Percentiles rank a stretch among this genome's conserved stretches.
These are phyloP conservation scores for Antrodiella citrinella DNA, from an alignment of 768 basidiomycete genomes.

Conservation along the genomic window DNA sequence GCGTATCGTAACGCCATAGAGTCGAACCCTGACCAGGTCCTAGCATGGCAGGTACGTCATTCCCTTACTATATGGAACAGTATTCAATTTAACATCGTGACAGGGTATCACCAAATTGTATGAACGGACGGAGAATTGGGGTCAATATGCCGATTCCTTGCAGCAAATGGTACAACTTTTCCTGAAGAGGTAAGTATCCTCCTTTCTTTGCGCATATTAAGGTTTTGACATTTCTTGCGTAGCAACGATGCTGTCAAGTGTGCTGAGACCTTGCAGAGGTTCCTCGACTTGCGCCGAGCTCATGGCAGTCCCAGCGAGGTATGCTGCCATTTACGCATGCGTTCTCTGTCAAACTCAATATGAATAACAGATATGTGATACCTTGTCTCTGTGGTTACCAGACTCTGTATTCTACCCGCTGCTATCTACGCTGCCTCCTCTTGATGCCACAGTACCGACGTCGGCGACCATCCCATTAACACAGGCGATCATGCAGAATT, in stretches of 20 bases:
- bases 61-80: too few relatives aligned
- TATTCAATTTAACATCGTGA: too few relatives aligned
- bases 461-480: constrained; percentile 47
- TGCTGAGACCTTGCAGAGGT: constrained; percentile 73
- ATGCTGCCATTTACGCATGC: constrained; percentile 8
- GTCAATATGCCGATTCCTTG: constrained; percentile 45
- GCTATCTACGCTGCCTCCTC: constrained; percentile 59
- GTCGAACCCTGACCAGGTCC: constrained; percentile 54
- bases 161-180: constrained; percentile 51
- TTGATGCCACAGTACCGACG: constrained; percentile 70
- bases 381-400: constrained; percentile 67
- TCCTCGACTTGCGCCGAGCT: constrained; percentile 53
- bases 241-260: constrained; percentile 75
- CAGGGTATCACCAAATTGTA: constrained; percentile 72
- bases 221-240: background rate
- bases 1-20: constrained; percentile 72
- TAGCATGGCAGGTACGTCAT: constrained; percentile 84
- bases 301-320: constrained; percentile 59
- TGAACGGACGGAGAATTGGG: constrained; percentile 55
- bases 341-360: constrained; percentile 4
- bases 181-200: constrained; percentile 41
- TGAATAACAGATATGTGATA: constrained; percentile 65
- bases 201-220: background rate
- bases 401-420: constrained; percentile 56
- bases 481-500: constrained; percentile 60